phyloP scores from a whole-genome alignment of 495 filamentous ascomycete species.

The Penicillium alfredii region DNA sequence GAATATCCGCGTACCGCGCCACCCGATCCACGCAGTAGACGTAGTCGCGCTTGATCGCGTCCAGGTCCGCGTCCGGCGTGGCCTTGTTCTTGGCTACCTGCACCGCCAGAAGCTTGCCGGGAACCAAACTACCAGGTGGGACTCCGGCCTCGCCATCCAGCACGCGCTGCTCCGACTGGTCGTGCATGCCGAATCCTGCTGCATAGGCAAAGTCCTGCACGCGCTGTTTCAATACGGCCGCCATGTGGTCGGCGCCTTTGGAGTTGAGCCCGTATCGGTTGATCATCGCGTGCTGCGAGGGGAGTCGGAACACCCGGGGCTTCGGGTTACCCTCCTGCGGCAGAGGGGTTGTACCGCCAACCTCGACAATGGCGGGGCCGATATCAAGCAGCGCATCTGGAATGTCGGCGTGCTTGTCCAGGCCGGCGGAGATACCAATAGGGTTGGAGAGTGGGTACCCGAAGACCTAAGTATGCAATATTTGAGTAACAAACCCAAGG shows the following conservation, averaged over 20 bases:
- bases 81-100: conserved; percentile 96
- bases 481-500: conserved; percentile 4
- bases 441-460: conserved; percentile 75
- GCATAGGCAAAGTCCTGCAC: conserved; percentile 68
- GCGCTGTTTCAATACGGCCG: conserved; percentile 68
- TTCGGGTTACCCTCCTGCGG: conserved; percentile 82
- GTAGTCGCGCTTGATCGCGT: conserved; percentile 79
- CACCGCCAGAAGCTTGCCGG: conserved; percentile 76
- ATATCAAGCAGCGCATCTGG: conserved; percentile 75
- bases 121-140: conserved; percentile 65
- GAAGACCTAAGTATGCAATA: conserved; percentile 53
- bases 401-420: conserved; percentile 90
- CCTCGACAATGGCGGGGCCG: conserved; percentile 78
- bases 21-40: conserved; percentile 76
- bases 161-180: conserved; percentile 61
- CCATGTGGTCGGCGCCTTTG: conserved; percentile 79
- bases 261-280: conserved; percentile 96
- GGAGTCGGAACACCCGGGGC: conserved; percentile 81
- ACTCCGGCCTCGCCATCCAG: conserved; percentile 62
- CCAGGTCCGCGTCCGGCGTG: conserved; percentile 76
- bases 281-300: conserved; percentile 75
- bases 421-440: conserved; percentile 83
- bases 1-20: conserved; percentile 81
- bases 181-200: conserved; percentile 57
- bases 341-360: conserved; percentile 80